phyloP scores from a whole-genome alignment of 306 rosid genomes.

The Citrullus amarus region DNA sequence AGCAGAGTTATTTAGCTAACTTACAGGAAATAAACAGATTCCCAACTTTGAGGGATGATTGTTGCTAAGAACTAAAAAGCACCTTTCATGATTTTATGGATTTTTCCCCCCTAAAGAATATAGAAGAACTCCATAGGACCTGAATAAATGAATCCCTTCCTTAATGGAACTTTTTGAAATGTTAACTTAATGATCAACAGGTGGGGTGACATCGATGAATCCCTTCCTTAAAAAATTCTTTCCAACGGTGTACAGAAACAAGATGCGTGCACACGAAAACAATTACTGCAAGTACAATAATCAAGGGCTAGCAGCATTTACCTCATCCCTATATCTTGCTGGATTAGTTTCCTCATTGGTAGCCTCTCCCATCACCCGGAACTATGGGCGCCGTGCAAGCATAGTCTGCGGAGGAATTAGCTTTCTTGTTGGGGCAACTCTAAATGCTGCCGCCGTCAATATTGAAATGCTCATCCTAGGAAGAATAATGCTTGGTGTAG shows the following conservation, averaged over 20 bases:
- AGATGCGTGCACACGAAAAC: slow-evolving; percentile 61
- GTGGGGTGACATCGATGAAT: slow-evolving; percentile 95
- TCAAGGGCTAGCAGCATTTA: slow-evolving; percentile 83
- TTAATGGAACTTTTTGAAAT: background rate
- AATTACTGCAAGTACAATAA: slow-evolving; percentile 84
- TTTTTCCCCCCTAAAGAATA: background rate
- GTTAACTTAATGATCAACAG: slow-evolving; percentile 22
- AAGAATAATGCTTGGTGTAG: slow-evolving; percentile 85
- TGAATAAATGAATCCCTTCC: background rate
- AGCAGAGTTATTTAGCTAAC: background rate
- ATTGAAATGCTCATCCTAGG: slow-evolving; percentile 67
- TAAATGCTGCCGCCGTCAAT: slow-evolving; percentile 58
- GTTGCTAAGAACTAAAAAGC: background rate
- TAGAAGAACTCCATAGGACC: background rate
- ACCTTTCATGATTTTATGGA: background rate
- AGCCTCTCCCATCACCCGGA: slow-evolving; percentile 74
- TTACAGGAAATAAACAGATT: background rate
- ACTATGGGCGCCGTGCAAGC: slow-evolving; percentile 58
- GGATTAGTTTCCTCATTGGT: slow-evolving; percentile 65
- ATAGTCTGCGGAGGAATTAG: slow-evolving; percentile 67
- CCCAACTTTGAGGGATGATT: background rate
- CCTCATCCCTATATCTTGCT: slow-evolving; percentile 79
- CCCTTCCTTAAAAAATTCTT: slow-evolving; percentile 65
- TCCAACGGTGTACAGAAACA: slow-evolving; percentile 43
- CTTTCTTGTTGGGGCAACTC: slow-evolving; percentile 52